Percentiles rank a stretch among this genome's conserved stretches.
These are phyloP conservation scores for Hypoxylon intermedium DNA, from an alignment of 495 filamentous ascomycete species.

Conservation along the genomic window DNA sequence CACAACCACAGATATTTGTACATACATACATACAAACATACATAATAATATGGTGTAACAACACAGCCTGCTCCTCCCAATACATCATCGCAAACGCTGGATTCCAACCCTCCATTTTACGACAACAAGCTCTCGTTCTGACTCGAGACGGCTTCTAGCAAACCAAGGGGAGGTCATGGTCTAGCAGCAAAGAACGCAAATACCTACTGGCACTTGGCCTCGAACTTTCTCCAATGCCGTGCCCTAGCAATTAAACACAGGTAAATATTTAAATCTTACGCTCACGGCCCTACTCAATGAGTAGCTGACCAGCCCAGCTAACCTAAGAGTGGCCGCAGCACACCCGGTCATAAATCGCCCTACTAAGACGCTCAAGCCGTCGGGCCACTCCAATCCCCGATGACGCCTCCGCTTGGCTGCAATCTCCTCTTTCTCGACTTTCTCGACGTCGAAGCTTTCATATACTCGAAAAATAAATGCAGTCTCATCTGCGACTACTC, in stretches of 20 bases:
- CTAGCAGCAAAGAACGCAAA: neutral
- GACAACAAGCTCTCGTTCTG: constrained; percentile 11
- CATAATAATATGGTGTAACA: constrained; percentile 13
- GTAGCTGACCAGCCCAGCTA: constrained; percentile 15
- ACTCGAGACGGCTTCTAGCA: constrained; percentile 4
- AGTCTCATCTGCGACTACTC: neutral
- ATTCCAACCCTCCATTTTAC: neutral
- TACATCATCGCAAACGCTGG: constrained; percentile 13
- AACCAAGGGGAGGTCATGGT: neutral
- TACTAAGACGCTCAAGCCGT: constrained; percentile 38
- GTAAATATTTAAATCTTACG: constrained; percentile 1
- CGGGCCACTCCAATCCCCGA: constrained; percentile 20
- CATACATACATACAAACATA: neutral
- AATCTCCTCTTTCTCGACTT: constrained; percentile 1
- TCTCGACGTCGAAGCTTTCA: constrained; percentile 21
- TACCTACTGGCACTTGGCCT: constrained; percentile 1
- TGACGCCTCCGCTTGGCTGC: constrained; percentile 27
- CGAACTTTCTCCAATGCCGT: neutral
- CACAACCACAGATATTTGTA: constrained; percentile 18
- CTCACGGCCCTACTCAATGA: constrained; percentile 11
- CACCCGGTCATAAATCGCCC: constrained; percentile 24
- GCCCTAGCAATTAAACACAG: constrained; percentile 2
- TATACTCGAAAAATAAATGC: neutral
- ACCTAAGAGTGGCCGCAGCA: constrained; percentile 15
- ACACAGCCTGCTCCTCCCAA: neutral